Percentiles rank a stretch among this genome's conserved stretches.
phyloP scores from a whole-genome alignment of 148 eudicot species.

The Camellia sinensis region DNA sequence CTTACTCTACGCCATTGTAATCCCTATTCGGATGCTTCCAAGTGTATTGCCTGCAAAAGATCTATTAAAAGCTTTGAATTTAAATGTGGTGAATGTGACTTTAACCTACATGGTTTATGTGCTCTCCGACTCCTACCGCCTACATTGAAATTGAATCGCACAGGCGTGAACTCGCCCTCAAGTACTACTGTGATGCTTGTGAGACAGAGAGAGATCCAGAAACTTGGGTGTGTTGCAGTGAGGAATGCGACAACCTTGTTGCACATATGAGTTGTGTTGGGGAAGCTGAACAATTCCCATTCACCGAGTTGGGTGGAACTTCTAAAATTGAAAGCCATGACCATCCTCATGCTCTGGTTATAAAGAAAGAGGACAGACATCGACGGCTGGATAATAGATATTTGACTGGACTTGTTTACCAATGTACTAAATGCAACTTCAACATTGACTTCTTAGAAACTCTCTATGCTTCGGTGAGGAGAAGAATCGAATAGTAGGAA shows the following conservation, averaged over 20 bases:
- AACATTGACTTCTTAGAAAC: too few relatives aligned
- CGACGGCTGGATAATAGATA: background rate
- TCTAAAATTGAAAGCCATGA: background rate
- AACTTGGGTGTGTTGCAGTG: background rate
- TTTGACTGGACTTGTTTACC: too few relatives aligned
- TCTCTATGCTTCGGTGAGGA: too few relatives aligned
- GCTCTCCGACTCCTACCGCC: background rate
- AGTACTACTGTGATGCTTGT: background rate
- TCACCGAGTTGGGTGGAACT: background rate
- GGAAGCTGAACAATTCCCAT: background rate
- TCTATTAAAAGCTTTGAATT: background rate
- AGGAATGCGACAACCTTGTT: background rate
- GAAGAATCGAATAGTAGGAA: too few relatives aligned
- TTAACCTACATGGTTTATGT: background rate
- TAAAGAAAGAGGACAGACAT: background rate
- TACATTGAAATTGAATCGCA: background rate
- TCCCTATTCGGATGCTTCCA: background rate
- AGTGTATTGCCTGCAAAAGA: background rate
- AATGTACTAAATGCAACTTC: background rate
- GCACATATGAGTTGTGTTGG: background rate
- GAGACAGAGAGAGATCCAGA: background rate
- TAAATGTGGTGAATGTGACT: too few relatives aligned
- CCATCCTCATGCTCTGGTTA: background rate
- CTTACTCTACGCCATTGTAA: background rate
- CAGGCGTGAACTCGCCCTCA: background rate